These are phyloP conservation scores for Hypocrella siamensis DNA, from an alignment of 2,329 filamentous ascomycete genomes.

Conservation along the genomic window DNA sequence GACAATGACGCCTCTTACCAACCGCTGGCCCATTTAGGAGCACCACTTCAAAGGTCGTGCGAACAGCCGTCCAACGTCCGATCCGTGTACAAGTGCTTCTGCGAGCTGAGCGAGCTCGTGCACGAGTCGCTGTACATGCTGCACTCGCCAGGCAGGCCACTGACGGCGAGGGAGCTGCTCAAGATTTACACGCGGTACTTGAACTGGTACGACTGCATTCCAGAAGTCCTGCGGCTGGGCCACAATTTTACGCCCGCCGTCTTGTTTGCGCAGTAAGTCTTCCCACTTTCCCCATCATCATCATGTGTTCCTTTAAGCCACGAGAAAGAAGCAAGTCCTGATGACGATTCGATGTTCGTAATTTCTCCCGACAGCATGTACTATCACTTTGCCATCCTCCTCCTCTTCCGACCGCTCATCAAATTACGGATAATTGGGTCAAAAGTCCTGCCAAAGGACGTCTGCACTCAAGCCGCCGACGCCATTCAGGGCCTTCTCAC, in stretches of 20 bases:
- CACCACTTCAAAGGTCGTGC: constrained; percentile 36
- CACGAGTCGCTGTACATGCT: constrained; percentile 57
- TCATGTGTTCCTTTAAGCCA: neutral
- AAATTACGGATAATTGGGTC: constrained; percentile 48
- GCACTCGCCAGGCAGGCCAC: constrained; percentile 51
- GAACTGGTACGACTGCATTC: constrained; percentile 55
- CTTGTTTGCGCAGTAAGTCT: constrained; percentile 54
- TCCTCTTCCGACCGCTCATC: constrained; percentile 61
- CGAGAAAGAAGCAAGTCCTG: too few relatives aligned
- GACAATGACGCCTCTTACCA: neutral
- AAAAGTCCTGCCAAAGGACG: constrained; percentile 45
- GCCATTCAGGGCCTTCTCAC: constrained; percentile 39
- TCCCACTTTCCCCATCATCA: neutral
- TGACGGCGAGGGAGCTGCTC: constrained; percentile 48
- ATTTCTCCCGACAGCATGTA: constrained; percentile 37
- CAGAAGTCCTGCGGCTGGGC: constrained; percentile 45
- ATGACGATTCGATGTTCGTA: neutral
- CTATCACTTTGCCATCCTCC: constrained; percentile 52
- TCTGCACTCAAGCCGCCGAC: constrained; percentile 47
- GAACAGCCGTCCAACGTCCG: constrained; percentile 53
- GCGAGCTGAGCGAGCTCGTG: constrained; percentile 57
- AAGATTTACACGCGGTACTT: constrained; percentile 53
- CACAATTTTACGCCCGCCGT: constrained; percentile 60
- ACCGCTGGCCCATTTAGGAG: constrained; percentile 19
- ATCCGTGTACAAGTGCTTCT: constrained; percentile 53